Base-by-base conservation (phyloP, 805 yeast species). In the Sugiyamaella lignohabitans region DNA sequence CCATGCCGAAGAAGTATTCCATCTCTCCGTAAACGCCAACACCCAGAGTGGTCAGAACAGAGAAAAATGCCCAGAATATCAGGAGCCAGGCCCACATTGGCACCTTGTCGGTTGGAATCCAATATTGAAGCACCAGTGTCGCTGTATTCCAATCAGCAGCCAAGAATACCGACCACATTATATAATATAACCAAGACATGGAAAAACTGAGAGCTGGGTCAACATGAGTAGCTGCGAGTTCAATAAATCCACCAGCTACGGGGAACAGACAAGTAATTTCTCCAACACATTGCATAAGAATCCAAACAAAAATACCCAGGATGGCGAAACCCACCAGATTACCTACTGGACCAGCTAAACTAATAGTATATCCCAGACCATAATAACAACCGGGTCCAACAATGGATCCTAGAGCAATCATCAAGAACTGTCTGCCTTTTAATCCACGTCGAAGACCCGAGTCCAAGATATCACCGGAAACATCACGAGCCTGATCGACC, bases 181-280 rank as follows among this genome's bases (percentile, higher is more conserved):
- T 34, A 20, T 42, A 42, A 38, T 42, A 42, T 3, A 42, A 35
- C 45, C 45, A 42, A 4, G 45, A 30, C 45, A 42, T 42, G 10
- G 45, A 10, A 35, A 42, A 42, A 42, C 45, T 42, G 11, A 42
- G 17, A 22, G 22, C 39, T 19, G 32, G 32, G 14, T 27, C 32
- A 27, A 27, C 32, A 14, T 36, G 39, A 36, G 21, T 17, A 10
- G 39, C 6, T 10, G 22, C 39, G 14, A 36, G 19, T 36, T 36
- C 39, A 10, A 36, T 19, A 14, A 36, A 36, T 36, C 39, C 39
- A 19, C 39, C 39, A 17, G 39, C 39, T 8, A 36, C 22, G 11
- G 39, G 39, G 14, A 36, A 36, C 14, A 36, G 14, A 14, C 39
- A 17, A 17, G 39, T 36, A 36, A 36, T 27, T 27, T 27, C 32